A percentile compares a stretch with the other conserved stretches of the same genome.
Conservation (phyloP, 2,329 filamentous ascomycete species). For the Sclerotinia borealis region DNA sequence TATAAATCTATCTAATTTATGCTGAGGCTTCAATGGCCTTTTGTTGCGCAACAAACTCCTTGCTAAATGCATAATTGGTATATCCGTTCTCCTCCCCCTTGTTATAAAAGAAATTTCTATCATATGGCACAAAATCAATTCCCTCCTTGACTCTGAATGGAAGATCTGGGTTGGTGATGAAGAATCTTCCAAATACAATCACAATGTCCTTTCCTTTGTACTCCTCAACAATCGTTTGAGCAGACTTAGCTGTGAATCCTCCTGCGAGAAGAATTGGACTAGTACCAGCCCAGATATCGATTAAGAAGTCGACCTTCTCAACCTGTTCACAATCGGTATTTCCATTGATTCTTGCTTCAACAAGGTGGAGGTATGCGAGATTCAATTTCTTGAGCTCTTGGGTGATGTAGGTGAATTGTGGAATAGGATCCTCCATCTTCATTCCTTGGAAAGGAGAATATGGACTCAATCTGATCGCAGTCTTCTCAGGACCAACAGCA, state of each 20-base stretch:
- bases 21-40: constrained; percentile 1
- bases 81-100: constrained; percentile 33
- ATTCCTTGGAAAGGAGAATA: constrained; percentile 58
- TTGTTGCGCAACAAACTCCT: constrained; percentile 26
- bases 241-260: constrained; percentile 38
- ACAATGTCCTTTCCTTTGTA: constrained; percentile 33
- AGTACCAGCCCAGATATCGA: constrained; percentile 39
- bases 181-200: constrained; percentile 40
- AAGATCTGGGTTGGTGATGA: constrained; percentile 42
- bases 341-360: constrained; percentile 40
- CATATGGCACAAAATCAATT: constrained; percentile 35
- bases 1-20: background rate
- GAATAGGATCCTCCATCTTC: constrained; percentile 55
- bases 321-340: constrained; percentile 36
- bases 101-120: constrained; percentile 36
- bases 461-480: constrained; percentile 54
- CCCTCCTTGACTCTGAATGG: constrained; percentile 37
- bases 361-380: constrained; percentile 57
- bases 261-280: constrained; percentile 46
- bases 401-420: constrained; percentile 57
- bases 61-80: constrained; percentile 32
- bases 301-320: constrained; percentile 38
- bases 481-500: constrained; percentile 46
- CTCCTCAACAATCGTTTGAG: constrained; percentile 33
- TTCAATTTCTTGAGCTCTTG: constrained; percentile 44